Evolutionary conservation across 495 filamentous ascomycete genomes (phyloP), one percentile per base, ranked within the genome.

Genomic region (Tricharina praecox): DNA sequence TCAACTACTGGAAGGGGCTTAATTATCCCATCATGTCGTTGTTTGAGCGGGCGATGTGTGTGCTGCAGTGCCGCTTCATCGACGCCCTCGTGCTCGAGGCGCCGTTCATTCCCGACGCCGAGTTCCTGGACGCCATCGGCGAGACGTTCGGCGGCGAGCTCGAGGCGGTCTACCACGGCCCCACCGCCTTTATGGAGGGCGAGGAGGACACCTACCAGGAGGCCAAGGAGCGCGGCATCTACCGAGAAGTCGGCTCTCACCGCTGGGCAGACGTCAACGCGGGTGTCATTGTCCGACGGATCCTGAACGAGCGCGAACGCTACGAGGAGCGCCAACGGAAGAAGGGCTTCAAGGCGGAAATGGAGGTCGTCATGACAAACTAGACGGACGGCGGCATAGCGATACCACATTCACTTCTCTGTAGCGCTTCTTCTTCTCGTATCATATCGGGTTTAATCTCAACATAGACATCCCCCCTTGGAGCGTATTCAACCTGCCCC

Each of bases 1-100:
- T 99, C 60, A 96, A 96, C 63, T 63, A 77, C 54, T 88, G 82
- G 81, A 95, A 96, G 66, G 87, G 92, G 8, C 67, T 94, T 52
- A 99, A 99, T 64, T 96, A 95, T 61, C 90, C 90, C 1, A 95
- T 99, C 62, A 99, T 96, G 90, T 95, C 94, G 66, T 85, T 96
- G 32, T 93, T 86, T 56, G 90, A 99, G 70, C 78, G 90, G 41
- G 85, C 85, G 4, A 76, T 99, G 18, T 96, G 90, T 62, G 90
- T 95, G 33, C 71, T 95, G 25, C 90, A 96, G 55, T 99, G 90
- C 62, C 75, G 76, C 84, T 93, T 90, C 62, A 71, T 95, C 50
- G 71, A 93, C 64, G 75, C 82, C 19, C 75, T 93, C 37, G 64
- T 95, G 48, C 87, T 99, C 60, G 82, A 79, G 23, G 83, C 90